Evolutionary conservation across 2,329 filamentous ascomycete genomes (phyloP).

Genomic region (Penicillium sp.): DNA sequence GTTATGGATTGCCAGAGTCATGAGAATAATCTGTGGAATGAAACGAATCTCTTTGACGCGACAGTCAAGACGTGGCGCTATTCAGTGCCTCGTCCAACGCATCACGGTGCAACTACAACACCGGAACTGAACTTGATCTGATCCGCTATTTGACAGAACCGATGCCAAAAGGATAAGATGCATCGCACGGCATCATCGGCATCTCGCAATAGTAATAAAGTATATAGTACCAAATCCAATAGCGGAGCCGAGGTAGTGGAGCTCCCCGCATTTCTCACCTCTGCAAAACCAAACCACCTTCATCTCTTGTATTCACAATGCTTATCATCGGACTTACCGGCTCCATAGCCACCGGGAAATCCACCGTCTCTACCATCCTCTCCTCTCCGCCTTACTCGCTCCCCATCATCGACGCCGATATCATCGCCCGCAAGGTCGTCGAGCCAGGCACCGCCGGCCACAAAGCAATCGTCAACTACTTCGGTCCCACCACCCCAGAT

Average conservation of each 20-base stretch:
- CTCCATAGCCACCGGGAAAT: constrained; percentile 97
- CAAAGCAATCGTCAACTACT: constrained; percentile 72
- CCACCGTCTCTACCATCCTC: constrained; percentile 82
- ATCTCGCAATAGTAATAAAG: too few relatives aligned
- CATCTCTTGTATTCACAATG: constrained; percentile 51
- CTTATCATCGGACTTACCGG: constrained; percentile 92
- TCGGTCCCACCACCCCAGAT: constrained; percentile 75
- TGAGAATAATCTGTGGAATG: constrained; percentile 10
- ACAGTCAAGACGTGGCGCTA: too few relatives aligned
- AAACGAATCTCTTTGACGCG: too few relatives aligned
- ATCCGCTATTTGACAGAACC: too few relatives aligned
- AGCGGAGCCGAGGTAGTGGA: constrained; percentile 20
- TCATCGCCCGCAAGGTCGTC: constrained; percentile 87
- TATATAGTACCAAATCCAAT: constrained; percentile 4
- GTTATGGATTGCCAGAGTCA: constrained; percentile 27
- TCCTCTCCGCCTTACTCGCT: constrained; percentile 73
- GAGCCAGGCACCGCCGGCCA: constrained; percentile 86
- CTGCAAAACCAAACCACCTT: constrained; percentile 1
- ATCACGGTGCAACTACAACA: too few relatives aligned
- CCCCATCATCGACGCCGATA: constrained; percentile 88
- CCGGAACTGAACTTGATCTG: too few relatives aligned
- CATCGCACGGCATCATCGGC: too few relatives aligned
- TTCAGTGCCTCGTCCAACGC: too few relatives aligned
- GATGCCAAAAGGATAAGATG: too few relatives aligned
- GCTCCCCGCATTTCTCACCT: constrained; percentile 20